Evolutionary conservation across 805 yeast species (phyloP).

Genomic region (Hagleromyces aurorensis): DNA sequence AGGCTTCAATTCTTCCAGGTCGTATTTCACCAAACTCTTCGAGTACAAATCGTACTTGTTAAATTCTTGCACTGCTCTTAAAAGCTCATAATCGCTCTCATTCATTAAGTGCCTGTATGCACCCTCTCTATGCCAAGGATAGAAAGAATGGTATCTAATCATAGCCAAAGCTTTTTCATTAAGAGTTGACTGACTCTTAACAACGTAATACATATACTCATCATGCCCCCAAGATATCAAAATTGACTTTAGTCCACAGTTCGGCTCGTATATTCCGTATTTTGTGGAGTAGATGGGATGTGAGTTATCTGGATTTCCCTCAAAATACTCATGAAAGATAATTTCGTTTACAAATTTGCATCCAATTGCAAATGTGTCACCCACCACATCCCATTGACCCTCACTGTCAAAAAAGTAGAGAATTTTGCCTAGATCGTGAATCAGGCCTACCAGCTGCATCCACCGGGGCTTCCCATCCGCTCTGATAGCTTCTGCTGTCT

Average conservation of each 20-base stretch:
- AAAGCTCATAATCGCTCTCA: slow-evolving; percentile 50
- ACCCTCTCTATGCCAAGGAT: slow-evolving; percentile 69
- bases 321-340: slow-evolving; percentile 53
- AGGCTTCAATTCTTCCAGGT: slow-evolving; percentile 44
- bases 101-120: slow-evolving; percentile 61
- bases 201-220: slow-evolving; percentile 68
- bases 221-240: slow-evolving; percentile 78
- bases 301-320: slow-evolving; percentile 48
- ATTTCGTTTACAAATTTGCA: slow-evolving; percentile 54
- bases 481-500: slow-evolving; percentile 68
- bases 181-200: slow-evolving; percentile 52
- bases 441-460: slow-evolving; percentile 68
- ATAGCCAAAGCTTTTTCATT: slow-evolving; percentile 64
- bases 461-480: slow-evolving; percentile 62
- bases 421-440: slow-evolving; percentile 65
- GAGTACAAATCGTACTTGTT: slow-evolving; percentile 65
- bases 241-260: slow-evolving; percentile 61
- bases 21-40: slow-evolving; percentile 43
- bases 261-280: slow-evolving; percentile 55
- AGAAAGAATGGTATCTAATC: slow-evolving; percentile 68
- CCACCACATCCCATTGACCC: slow-evolving; percentile 79
- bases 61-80: slow-evolving; percentile 56
- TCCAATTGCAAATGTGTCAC: slow-evolving; percentile 73
- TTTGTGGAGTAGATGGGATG: slow-evolving; percentile 61
- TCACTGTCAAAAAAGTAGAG: slow-evolving; percentile 61